Evolutionary conservation across 1,139 yeast species (phyloP).

Genomic region (Pichia sp.): DNA sequence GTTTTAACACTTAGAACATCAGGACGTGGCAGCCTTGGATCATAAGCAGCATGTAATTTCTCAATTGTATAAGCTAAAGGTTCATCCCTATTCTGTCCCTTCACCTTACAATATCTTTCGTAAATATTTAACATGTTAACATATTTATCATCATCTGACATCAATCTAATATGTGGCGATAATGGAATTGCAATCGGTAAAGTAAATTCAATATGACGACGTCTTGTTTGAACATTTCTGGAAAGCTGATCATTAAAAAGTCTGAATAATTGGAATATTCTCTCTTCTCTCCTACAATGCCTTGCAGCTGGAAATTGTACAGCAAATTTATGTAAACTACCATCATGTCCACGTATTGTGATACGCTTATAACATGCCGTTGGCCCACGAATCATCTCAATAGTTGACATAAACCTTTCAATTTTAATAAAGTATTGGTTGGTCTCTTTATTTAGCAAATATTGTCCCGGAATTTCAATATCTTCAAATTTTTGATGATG

Average conservation of each 20-base stretch:
- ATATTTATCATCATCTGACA: slow-evolving; percentile 76
- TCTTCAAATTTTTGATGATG: slow-evolving; percentile 98
- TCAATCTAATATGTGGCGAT: slow-evolving; percentile 89
- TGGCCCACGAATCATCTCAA: slow-evolving; percentile 85
- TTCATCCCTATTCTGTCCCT: slow-evolving; percentile 76
- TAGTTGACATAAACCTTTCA: slow-evolving; percentile 84
- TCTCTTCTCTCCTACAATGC: slow-evolving; percentile 93
- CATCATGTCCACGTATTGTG: slow-evolving; percentile 90
- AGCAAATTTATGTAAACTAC: slow-evolving; percentile 85
- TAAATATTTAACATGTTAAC: slow-evolving; percentile 81
- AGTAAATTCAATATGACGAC: slow-evolving; percentile 79
- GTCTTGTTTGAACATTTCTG: slow-evolving; percentile 80
- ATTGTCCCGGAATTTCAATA: slow-evolving; percentile 96
- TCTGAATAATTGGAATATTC: slow-evolving; percentile 86
- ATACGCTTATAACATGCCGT: slow-evolving; percentile 89
- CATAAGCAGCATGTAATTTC: slow-evolving; percentile 87
- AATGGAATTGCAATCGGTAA: slow-evolving; percentile 90
- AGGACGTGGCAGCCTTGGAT: slow-evolving; percentile 87
- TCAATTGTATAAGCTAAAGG: slow-evolving; percentile 84
- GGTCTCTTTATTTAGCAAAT: slow-evolving; percentile 67
- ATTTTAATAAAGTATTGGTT: slow-evolving; percentile 87
- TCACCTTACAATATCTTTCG: slow-evolving; percentile 76
- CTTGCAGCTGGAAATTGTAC: slow-evolving; percentile 98
- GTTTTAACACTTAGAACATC: slow-evolving; percentile 84
- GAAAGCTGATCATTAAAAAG: slow-evolving; percentile 76